Percentiles rank a stretch among this genome's conserved stretches.
Evolutionary conservation across 345 rosid species (phyloP).

Genomic region (Camelina neglecta): DNA sequence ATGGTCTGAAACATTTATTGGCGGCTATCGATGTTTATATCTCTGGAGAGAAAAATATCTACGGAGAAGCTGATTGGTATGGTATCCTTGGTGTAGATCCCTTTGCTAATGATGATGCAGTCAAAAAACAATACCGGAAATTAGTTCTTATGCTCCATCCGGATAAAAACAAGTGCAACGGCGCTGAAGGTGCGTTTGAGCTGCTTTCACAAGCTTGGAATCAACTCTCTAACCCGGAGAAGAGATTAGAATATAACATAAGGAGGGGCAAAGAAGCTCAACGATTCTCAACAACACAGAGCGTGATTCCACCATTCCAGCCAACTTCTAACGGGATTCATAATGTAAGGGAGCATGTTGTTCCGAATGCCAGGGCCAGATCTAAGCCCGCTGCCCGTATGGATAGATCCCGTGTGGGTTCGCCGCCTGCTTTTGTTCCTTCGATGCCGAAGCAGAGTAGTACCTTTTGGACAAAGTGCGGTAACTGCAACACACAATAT

Average conservation of each 20-base stretch:
- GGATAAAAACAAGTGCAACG: slow-evolving; percentile 83
- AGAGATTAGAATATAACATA: slow-evolving; percentile 67
- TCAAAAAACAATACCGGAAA: slow-evolving; percentile 72
- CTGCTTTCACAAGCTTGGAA: slow-evolving; percentile 78
- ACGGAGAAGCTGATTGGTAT: slow-evolving; percentile 83
- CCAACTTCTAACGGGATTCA: slow-evolving; percentile 56
- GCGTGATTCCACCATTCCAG: slow-evolving; percentile 48
- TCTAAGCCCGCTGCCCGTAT: slow-evolving; percentile 34
- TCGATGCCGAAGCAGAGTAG: slow-evolving; percentile 47
- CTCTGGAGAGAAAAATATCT: slow-evolving; percentile 63
- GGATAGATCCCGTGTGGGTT: slow-evolving; percentile 33
- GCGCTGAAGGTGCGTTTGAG: slow-evolving; percentile 90
- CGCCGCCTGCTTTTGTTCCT: slow-evolving; percentile 39
- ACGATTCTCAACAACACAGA: slow-evolving; percentile 39
- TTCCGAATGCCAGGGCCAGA: slow-evolving; percentile 43
- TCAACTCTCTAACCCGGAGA: slow-evolving; percentile 68
- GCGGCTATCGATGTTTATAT: slow-evolving; percentile 64
- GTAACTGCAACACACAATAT: slow-evolving; percentile 72
- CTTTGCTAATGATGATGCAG: slow-evolving; percentile 63
- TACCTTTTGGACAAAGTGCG: slow-evolving; percentile 93
- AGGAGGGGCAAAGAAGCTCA: slow-evolving; percentile 52
- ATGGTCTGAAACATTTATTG: slow-evolving; percentile 69
- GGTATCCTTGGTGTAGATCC: slow-evolving; percentile 70
- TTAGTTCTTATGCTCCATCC: slow-evolving; percentile 81
- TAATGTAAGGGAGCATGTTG: slow-evolving; percentile 41